Base-by-base conservation (phyloP, 495 filamentous ascomycete species). In the Oidiodendron maius region DNA sequence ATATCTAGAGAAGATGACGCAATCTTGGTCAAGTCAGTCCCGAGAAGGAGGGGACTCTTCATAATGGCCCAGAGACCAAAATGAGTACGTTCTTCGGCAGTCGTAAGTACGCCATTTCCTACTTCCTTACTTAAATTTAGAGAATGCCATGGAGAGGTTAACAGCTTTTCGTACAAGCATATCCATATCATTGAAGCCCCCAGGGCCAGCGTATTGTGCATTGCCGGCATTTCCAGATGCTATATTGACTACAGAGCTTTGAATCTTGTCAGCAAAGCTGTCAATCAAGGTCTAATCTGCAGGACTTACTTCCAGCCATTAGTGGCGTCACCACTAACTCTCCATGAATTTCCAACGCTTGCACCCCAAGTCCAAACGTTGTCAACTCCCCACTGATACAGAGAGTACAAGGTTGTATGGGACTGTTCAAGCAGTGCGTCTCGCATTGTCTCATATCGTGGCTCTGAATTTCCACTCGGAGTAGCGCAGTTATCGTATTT, bases 61-160 rank as follows among this genome's bases (percentile, higher is more conserved):
- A 46, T 30, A 9, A 40, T 32, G 11, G 50, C 63, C 67, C 57
- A 65, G 18, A 60, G 48, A 6, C 62, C 62, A 40, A 72, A 68
- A 57, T 75, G 69, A 8, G 63, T 53, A 25, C 61, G 55, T 12
- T 52, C 40, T 55, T 74, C 64, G 4, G 58, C 67, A 1, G 64
- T 35, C 2, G 68, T 81, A 23, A 86, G 60, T 3, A 67, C 63
- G 3, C 72, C 76, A 50, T 82, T 83, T 9, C 81, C 80, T 32
- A 86, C 66, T 52, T 86, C 82, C 39, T n/a, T n/a, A n/a, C n/a
- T n/a, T n/a, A n/a, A n/a, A n/a, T n/a, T n/a, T n/a, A n/a, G n/a
- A n/a, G n/a, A n/a, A n/a, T n/a, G n/a, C n/a, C n/a, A n/a, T n/a
- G n/a, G n/a, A n/a, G n/a, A n/a, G n/a, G n/a, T n/a, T n/a, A n/a